phyloP scores from a whole-genome alignment of 2,329 filamentous ascomycete genomes.

The Fusarium sp. region DNA sequence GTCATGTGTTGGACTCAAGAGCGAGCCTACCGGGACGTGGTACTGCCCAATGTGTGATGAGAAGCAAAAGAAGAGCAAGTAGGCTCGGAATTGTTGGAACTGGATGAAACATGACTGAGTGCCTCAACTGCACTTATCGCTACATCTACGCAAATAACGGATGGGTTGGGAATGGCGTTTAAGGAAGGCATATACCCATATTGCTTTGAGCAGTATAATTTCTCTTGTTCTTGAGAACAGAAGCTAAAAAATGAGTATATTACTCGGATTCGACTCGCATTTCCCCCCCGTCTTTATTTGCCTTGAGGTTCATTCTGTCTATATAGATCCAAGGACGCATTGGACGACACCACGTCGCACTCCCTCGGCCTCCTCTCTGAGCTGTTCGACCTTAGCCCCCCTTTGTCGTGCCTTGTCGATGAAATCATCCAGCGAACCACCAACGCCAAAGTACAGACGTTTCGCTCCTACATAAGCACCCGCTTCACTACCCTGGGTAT shows the following conservation, averaged over 20 bases:
- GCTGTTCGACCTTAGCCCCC: constrained; percentile 60
- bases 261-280: background rate
- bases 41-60: constrained; percentile 72
- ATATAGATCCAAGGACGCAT: constrained; percentile 52
- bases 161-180: constrained; percentile 24
- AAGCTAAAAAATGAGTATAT: constrained; percentile 9
- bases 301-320: constrained; percentile 4
- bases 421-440: constrained; percentile 83
- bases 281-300: background rate
- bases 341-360: constrained; percentile 71
- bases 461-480: constrained; percentile 80
- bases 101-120: background rate
- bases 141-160: background rate
- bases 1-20: constrained; percentile 76
- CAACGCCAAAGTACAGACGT: constrained; percentile 85
- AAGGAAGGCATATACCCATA: constrained; percentile 29
- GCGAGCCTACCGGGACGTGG: constrained; percentile 75
- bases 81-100: background rate
- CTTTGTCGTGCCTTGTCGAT: constrained; percentile 61
- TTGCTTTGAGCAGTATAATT: constrained; percentile 12
- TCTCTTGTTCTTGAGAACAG: background rate
- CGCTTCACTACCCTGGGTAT: constrained; percentile 55
- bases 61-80: constrained; percentile 57
- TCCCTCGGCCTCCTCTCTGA: constrained; percentile 70
- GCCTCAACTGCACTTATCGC: background rate